Evolutionary conservation across 805 yeast species (phyloP), one percentile per base, ranked within the genome.

Genomic region (Spathaspora passalidarum): DNA sequence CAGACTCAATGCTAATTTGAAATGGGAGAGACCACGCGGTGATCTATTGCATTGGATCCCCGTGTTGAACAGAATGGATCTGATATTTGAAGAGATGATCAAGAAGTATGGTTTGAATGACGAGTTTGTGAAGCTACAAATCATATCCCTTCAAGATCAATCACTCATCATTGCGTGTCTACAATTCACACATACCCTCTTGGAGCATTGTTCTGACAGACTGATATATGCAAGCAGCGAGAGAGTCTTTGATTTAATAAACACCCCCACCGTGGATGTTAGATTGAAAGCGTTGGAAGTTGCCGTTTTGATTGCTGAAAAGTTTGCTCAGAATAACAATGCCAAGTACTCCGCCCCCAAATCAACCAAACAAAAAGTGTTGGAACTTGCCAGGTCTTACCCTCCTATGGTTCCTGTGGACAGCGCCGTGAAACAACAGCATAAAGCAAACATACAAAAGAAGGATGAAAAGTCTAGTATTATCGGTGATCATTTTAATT

Each of bases 31-130:
- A 19, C 84, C 88, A 7, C 72, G 81, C 49, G 87, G 86, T 32
- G 86, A 88, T 54, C 63, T 92, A 26, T 76, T 76, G 49, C 83
- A 82, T 48, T 91, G 96, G 94, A 78, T 87, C 22, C 77, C 84
- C 0, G 80, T 88, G 1, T 69, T 92, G 54, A 86, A 89, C 61
- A 72, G 84, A 54, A 80, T 91, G 57, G 97, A 91, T 59, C 75
- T 70, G 10, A 73, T 88, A 5, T 66, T 88, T 44, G 86, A 81
- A 43, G 54, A 56, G 3, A 67, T 76, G 18, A 76, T 86, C 13
- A 65, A 65, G 6, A 79, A 79, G 49, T 85, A 88, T 56, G 69
- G 66, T 26, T 62, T 82, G 44, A 73, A 69, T 29, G 70, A 71
- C 11, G 76, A 75, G 16, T 55, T 63, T 43, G 76, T 80, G 3